Conservation (phyloP, 176 grass and related monocot species). For the Miscanthus lutarioriparius region DNA sequence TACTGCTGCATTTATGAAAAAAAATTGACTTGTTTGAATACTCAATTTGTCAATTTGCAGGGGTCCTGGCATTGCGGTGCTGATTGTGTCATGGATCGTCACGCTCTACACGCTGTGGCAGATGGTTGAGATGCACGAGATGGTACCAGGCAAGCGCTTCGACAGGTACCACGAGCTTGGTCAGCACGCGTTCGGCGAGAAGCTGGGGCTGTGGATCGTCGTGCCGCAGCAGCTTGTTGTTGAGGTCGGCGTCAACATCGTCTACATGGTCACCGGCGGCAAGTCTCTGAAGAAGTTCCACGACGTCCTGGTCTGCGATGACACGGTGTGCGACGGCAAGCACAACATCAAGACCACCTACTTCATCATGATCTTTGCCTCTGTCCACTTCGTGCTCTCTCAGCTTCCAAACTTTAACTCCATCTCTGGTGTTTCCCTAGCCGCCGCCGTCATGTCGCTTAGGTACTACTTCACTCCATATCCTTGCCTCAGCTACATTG, state of each 20-base stretch:
- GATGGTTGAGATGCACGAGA: slow-evolving; percentile 99
- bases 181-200: slow-evolving; percentile 83
- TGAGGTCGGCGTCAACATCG: slow-evolving; percentile 90
- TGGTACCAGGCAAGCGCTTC: slow-evolving; percentile 86
- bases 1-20: too few species aligned
- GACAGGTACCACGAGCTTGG: slow-evolving; percentile 95
- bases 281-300: slow-evolving; percentile 90
- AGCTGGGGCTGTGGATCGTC: slow-evolving; percentile 81
- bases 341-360: slow-evolving; percentile 81
- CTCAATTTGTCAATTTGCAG: slow-evolving; percentile 24
- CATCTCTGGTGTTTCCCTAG: slow-evolving; percentile 87
- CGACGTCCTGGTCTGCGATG: slow-evolving; percentile 56
- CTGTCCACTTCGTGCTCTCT: slow-evolving; percentile 77
- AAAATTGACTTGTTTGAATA: too few species aligned
- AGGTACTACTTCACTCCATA: slow-evolving; percentile 24
- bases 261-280: slow-evolving; percentile 97
- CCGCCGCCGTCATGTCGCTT: slow-evolving; percentile 91
- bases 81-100: slow-evolving; percentile 84
- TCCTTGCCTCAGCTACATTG: neutral
- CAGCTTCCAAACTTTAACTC: slow-evolving; percentile 95
- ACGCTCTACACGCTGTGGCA: slow-evolving; percentile 97
- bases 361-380: slow-evolving; percentile 96
- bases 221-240: slow-evolving; percentile 83
- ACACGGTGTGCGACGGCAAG: neutral
- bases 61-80: slow-evolving; percentile 74